phyloP scores from a whole-genome alignment of 192 early-diverging fungal genomes.

The Obelidium mucronatum region DNA sequence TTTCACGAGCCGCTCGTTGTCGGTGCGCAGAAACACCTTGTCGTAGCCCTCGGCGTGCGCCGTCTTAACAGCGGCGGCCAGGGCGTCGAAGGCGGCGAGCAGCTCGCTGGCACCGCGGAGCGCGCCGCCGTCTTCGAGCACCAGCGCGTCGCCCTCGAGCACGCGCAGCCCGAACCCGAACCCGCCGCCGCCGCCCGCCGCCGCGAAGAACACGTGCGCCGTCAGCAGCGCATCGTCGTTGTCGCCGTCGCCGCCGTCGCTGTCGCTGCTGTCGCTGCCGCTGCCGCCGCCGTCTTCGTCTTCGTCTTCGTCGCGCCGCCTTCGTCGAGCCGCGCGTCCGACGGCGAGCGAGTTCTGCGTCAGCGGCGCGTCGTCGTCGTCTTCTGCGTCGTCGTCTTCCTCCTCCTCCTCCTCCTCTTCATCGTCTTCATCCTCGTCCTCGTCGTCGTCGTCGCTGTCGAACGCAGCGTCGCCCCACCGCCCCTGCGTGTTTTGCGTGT shows the following conservation, averaged over 20 bases:
- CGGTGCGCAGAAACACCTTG: conserved; percentile 5
- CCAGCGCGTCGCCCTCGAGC: neutral
- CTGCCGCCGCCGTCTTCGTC: neutral
- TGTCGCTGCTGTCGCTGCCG: neutral
- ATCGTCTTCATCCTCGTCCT: conserved; percentile 7
- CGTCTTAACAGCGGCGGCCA: neutral
- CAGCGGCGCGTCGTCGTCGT: neutral
- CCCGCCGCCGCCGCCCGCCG: neutral
- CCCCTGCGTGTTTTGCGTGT: neutral
- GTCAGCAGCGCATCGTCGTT: conserved; percentile 12
- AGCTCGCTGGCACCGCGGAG: neutral
- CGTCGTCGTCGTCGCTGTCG: conserved; percentile 14
- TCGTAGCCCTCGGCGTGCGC: conserved; percentile 14
- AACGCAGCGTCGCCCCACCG: neutral
- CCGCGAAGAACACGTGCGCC: conserved; percentile 18
- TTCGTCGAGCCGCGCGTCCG: neutral
- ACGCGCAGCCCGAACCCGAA: neutral
- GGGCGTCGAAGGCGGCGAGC: conserved; percentile 8
- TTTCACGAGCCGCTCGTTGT: conserved; percentile 1
- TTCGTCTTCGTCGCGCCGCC: neutral
- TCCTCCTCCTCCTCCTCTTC: conserved; percentile 16
- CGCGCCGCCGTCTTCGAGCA: neutral
- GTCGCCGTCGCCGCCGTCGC: neutral
- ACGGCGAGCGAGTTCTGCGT: conserved; percentile 3
- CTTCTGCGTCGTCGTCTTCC: neutral